Base-by-base conservation (phyloP, 2,329 filamentous ascomycete species). In the Diplodia seriata region DNA sequence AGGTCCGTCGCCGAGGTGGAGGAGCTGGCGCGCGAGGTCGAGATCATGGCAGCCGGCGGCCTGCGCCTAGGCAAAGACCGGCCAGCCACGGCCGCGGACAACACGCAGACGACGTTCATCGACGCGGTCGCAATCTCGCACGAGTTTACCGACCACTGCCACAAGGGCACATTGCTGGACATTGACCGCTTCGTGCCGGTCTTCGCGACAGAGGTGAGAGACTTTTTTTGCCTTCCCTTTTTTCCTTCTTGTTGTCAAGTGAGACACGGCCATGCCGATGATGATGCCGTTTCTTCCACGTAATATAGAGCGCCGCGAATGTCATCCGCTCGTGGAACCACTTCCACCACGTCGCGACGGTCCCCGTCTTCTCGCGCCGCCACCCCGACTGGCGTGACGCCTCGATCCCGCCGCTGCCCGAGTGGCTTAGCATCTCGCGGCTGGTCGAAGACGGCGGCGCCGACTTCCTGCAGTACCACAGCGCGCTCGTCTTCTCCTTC, bases 101-200 rank as follows among this genome's bases (percentile, higher is more conserved):
- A n/a, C n/a, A n/a, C n/a, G n/a, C n/a, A 69, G n/a, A 71, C 73
- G 66, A 74, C 73, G 47, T 80, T 81, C 54, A 84, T 90, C 36
- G 88, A 91, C 73, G 84, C 79, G 2, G 86, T 90, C 2, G 81
- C 82, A 33, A 81, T 90, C 38, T 86, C 83, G 18, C 88, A 91
- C 73, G 88, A 90, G 74, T 91, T 90, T 71, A 90, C 88, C 1
- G 88, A 91, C 73, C 89, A 90, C 73, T 90, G 87, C 75, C 88
- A 91, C 72, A 81, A 85, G 69, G 81, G 85, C 2, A 91, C 89
- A 15, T 78, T 91, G 31, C 74, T 84, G 53, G 83, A 89, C 71
- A 76, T 90, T 3, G 79, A 85, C 6, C 71, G 72, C 1, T 75
- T 81, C 53, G 85, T 88, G 4, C 87, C 88, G 0, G 81, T 91